Base-by-base conservation (phyloP, 371 early-diverging fungal genomes). In the Haplosporangium sp. region DNA sequence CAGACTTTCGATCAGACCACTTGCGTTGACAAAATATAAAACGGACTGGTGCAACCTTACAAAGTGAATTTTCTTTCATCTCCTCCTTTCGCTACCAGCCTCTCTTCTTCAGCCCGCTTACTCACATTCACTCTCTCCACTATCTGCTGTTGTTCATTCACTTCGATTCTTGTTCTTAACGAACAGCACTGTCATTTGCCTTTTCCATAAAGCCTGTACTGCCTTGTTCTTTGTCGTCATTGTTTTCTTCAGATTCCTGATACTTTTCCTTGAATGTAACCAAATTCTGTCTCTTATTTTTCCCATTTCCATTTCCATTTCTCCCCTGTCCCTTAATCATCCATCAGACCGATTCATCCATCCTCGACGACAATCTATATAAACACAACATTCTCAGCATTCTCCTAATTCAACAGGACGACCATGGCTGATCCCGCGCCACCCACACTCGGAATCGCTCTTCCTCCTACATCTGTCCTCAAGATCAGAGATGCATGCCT, bases 401-500 rank as follows among this genome's bases (percentile, higher is more conserved):
- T 37, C 51, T 6, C n/a, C 45, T 61, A 42, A 51, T 43, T 29
- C 62, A 29, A 1, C 50, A 20, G 40, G 40, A 42, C 50, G 59
- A 47, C 56, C 36, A 76, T 76, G 77, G 48, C 72, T 55, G 72
- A 76, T 60, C 53, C 67, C 36, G 77, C 72, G 11, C 77, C 77
- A 11, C 55, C 72, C 11, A 59, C 72, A 2, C 62, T 76, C 45
- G 77, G 77, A 12, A 64, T 76, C 21, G 67, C 77, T 21, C 61
- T 76, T 9, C 77, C 77, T 10, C 77, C 77, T 5, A 76, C 77
- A 12, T 76, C 77, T 14, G 73, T 79, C 21, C 80, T 79, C 59
- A 79, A 79, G 66, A 79, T 79, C 66, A 72, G 80, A 42, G 80
- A 79, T 55, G 80, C 80, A 1, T 79, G 80, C 51, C 56, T 79